These are phyloP conservation scores for Irpex lacteus DNA, from an alignment of 1,284 basidiomycete species.

Conservation along the genomic window DNA sequence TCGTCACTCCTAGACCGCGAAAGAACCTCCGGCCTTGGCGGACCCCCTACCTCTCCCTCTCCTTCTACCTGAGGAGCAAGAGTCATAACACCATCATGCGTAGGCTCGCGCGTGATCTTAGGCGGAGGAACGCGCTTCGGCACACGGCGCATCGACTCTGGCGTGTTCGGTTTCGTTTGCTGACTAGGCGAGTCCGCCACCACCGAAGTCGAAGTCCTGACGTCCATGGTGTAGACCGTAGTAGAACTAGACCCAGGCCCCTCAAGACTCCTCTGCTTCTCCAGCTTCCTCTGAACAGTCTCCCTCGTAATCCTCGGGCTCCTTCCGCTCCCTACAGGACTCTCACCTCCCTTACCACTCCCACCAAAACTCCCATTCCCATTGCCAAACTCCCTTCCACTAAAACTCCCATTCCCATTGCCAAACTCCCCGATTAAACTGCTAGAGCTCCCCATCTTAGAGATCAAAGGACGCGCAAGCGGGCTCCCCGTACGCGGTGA, in stretches of 20 bases:
- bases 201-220: too few relatives aligned
- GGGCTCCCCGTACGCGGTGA: constrained; percentile 18
- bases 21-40: constrained; percentile 28
- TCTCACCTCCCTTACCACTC: constrained; percentile 1
- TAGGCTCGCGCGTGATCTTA: constrained; percentile 24
- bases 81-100: constrained; percentile 34
- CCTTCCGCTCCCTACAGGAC: constrained; percentile 6
- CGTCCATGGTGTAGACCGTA: too few relatives aligned
- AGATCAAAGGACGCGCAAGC: constrained; percentile 6
- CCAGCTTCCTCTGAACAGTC: constrained; percentile 48
- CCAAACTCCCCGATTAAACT: neutral
- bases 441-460: neutral
- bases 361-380: too few relatives aligned
- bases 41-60: constrained; percentile 30
- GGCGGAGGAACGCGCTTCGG: constrained; percentile 10
- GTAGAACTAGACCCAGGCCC: constrained; percentile 28
- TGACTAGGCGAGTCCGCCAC: too few relatives aligned
- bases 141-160: neutral
- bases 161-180: neutral
- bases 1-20: constrained; percentile 25
- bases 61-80: constrained; percentile 13
- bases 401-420: too few relatives aligned
- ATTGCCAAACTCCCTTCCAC: too few relatives aligned
- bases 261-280: constrained; percentile 42
- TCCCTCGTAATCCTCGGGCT: constrained; percentile 27